A percentile compares a stretch with the other conserved stretches of the same genome.
phyloP scores from a whole-genome alignment of 2,329 filamentous ascomycete species.

The Talaromyces funiculosus region DNA sequence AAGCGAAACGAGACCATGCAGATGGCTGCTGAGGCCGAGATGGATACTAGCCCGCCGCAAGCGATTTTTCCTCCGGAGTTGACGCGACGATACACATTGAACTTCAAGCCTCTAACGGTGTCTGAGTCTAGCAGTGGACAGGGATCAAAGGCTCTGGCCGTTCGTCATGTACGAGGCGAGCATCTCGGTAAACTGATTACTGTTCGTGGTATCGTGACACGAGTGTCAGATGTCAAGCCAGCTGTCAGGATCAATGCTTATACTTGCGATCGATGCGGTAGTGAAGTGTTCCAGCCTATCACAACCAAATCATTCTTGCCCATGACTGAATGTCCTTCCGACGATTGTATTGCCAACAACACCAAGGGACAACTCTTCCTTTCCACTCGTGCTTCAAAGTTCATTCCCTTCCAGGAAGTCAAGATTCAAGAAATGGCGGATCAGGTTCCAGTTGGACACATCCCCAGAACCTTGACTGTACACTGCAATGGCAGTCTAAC shows the following conservation, averaged over 20 bases:
- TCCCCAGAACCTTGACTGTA: conserved; percentile 83
- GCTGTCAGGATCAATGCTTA: conserved; percentile 97
- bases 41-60: conserved; percentile 60
- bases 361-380: conserved; percentile 89
- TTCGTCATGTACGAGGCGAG: conserved; percentile 86
- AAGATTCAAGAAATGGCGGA: conserved; percentile 99
- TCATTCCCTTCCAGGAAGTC: conserved; percentile 94
- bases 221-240: conserved; percentile 96
- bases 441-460: conserved; percentile 96
- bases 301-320: conserved; percentile 87
- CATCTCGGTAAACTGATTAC: conserved; percentile 92
- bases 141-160: conserved; percentile 65
- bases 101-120: conserved; percentile 86
- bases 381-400: conserved; percentile 94
- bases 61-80: conserved; percentile 87
- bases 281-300: conserved; percentile 95
- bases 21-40: conserved; percentile 59
- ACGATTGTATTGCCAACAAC: conserved; percentile 86
- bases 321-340: conserved; percentile 76
- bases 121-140: conserved; percentile 59
- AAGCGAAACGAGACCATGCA: conserved; percentile 74
- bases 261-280: conserved; percentile 92
- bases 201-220: conserved; percentile 84
- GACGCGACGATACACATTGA: conserved; percentile 87
- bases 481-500: conserved; percentile 84